phyloP scores from a whole-genome alignment of 352 stramenopile genomes.

The Pythium brachiatum region DNA sequence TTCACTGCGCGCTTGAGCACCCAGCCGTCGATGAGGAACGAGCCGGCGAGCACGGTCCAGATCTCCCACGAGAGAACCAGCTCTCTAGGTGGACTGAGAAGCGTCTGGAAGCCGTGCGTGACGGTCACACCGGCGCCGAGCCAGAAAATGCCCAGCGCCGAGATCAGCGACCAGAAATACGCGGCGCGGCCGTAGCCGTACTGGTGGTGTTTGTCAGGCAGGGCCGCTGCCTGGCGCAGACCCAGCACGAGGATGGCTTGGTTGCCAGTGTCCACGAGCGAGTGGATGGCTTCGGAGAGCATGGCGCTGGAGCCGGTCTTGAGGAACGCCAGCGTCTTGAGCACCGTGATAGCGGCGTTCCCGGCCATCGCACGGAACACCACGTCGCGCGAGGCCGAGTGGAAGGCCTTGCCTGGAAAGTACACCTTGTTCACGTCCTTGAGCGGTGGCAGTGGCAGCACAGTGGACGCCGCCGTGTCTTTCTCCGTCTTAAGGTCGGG shows the following conservation, averaged over 20 bases:
- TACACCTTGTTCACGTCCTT: constrained; percentile 86
- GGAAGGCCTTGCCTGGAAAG: constrained; percentile 79
- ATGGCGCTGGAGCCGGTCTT: constrained; percentile 95
- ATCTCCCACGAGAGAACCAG: constrained; percentile 85
- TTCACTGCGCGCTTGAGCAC: constrained; percentile 92
- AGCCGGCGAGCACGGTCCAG: constrained; percentile 94
- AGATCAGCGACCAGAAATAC: constrained; percentile 99
- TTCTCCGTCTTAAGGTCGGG: constrained; percentile 36
- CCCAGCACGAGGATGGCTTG: constrained; percentile 90
- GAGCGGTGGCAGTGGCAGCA: constrained; percentile 40
- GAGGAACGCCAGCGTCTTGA: constrained; percentile 90
- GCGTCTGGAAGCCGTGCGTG: constrained; percentile 88
- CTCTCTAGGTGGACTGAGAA: constrained; percentile 65
- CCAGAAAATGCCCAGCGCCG: constrained; percentile 98
- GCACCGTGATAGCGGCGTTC: constrained; percentile 92
- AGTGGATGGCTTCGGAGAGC: constrained; percentile 97
- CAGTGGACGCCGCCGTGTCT: constrained; percentile 16
- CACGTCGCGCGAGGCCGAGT: constrained; percentile 71
- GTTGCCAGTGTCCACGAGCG: constrained; percentile 96
- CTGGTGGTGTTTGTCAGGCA: constrained; percentile 93
- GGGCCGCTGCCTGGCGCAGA: constrained; percentile 76
- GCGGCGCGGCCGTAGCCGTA: constrained; percentile 97
- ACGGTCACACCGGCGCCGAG: constrained; percentile 94
- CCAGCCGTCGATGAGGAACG: constrained; percentile 95
- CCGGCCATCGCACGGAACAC: constrained; percentile 90